Percentiles rank a stretch among this genome's conserved stretches.
phyloP scores from a whole-genome alignment of 1,139 yeast species.

The Diutina ranongensis region DNA sequence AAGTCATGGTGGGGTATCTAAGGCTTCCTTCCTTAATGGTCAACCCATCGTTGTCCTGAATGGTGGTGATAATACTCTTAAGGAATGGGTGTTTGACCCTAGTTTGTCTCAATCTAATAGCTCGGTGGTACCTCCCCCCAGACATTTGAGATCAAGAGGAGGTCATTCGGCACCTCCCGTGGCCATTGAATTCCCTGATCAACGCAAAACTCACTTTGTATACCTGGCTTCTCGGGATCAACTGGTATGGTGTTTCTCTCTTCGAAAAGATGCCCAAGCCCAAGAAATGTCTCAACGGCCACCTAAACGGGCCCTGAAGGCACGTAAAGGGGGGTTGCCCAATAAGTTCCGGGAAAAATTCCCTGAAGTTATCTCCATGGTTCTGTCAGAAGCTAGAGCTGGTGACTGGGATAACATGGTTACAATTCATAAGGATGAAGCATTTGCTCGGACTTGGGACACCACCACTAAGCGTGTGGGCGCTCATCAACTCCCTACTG shows the following conservation, averaged over 20 bases:
- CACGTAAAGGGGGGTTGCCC: slow-evolving; percentile 48
- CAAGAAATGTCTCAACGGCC: slow-evolving; percentile 82
- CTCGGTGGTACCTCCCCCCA: slow-evolving; percentile 74
- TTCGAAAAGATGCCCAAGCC: slow-evolving; percentile 93
- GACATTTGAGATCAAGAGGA: slow-evolving; percentile 86
- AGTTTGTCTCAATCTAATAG: slow-evolving; percentile 57
- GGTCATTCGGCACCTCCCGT: slow-evolving; percentile 94
- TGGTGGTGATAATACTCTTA: slow-evolving; percentile 85
- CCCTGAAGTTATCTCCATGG: slow-evolving; percentile 64
- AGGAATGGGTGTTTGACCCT: slow-evolving; percentile 92
- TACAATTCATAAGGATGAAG: slow-evolving; percentile 83
- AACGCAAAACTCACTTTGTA: slow-evolving; percentile 68
- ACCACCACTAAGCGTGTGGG: slow-evolving; percentile 78
- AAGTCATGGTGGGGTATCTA: slow-evolving; percentile 69
- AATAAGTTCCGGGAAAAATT: slow-evolving; percentile 48
- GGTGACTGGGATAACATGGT: slow-evolving; percentile 93
- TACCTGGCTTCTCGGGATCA: slow-evolving; percentile 82
- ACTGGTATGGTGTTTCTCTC: slow-evolving; percentile 82
- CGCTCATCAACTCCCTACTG: slow-evolving; percentile 53
- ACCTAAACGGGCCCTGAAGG: slow-evolving; percentile 31
- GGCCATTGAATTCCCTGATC: slow-evolving; percentile 65
- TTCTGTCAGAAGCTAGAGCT: slow-evolving; percentile 67
- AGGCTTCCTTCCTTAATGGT: slow-evolving; percentile 71
- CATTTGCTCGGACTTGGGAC: slow-evolving; percentile 88
- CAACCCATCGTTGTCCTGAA: slow-evolving; percentile 87